Evolutionary conservation across 306 rosid genomes (phyloP).

Genomic region (Herpetospermum pedunculosum): DNA sequence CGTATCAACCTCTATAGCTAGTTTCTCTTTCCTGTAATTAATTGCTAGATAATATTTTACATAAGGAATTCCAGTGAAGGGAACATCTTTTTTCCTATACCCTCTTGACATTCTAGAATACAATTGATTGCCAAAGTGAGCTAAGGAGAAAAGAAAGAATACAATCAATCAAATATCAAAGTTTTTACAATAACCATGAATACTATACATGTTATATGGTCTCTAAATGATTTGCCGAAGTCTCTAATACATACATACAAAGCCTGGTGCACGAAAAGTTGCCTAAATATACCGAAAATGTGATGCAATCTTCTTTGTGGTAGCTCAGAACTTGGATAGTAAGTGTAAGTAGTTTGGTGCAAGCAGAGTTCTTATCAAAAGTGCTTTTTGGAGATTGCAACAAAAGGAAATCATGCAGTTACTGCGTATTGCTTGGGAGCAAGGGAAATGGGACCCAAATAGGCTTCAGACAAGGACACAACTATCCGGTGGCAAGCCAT

Average conservation of each 20-base stretch:
- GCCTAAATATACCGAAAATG: not conserved
- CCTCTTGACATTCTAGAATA: too few relatives aligned
- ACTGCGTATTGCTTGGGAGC: slow-evolving; percentile 56
- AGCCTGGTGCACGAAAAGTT: not conserved
- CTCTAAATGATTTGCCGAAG: not conserved
- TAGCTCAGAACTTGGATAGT: not conserved
- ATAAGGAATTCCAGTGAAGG: not conserved
- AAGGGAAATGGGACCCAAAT: slow-evolving; percentile 35
- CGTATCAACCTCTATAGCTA: not conserved
- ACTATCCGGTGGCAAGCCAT: slow-evolving; percentile 53
- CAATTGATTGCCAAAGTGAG: too few relatives aligned
- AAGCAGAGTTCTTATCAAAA: not conserved
- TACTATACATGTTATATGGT: not conserved
- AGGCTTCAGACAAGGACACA: slow-evolving; percentile 53
- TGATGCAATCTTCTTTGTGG: not conserved
- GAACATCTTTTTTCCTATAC: not conserved
- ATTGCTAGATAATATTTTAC: not conserved
- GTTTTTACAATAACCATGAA: not conserved
- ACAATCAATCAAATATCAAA: not conserved
- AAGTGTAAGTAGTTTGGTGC: not conserved
- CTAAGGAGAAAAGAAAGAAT: too few relatives aligned
- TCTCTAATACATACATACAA: not conserved
- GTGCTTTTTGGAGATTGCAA: not conserved
- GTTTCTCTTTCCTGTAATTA: not conserved
- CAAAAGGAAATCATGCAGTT: slow-evolving; percentile 26